Base-by-base conservation (phyloP, 2,329 filamentous ascomycete genomes). In the Aspergillus felis region DNA sequence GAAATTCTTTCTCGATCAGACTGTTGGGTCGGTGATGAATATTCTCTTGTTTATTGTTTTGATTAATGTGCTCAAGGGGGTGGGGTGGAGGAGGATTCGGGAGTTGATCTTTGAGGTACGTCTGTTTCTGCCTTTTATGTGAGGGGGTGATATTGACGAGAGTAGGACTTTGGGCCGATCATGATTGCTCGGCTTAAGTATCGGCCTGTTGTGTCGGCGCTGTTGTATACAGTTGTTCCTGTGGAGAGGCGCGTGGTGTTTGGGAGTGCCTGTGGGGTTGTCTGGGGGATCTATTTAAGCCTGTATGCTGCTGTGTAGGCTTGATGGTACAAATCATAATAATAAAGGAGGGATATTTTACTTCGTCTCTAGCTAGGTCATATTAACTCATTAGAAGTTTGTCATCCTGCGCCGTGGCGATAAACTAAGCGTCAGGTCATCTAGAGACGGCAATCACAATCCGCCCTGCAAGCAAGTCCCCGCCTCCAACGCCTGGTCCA, bases 201-300 rank as follows among this genome's bases (percentile, higher is more conserved):
- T 57, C 91, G 90, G 84, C 90, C 90, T 1, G 65, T 82, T 3
- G 85, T 92, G 24, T 88, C 86, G 61, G 69, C 89, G 20, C 68
- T 90, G 60, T 89, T 89, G 78, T 92, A 89, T 68, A 81, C 86
- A 1, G 76, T 91, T 58, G 82, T 89, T 62, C 89, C 87, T n/a
- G 84, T 91, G 3, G 83, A 91, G 66, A 81, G 82, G 53, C 80
- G 90, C 41, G 87, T 89, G 52, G 75, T 92, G 35, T 82, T 92
- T 60, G 88, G 86, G n/a, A 85, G 86, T 63, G 71, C 88, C 52
- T 88, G 88, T 20, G 89, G 90, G 4, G 80, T 93, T 25, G 81
- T 79, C 14, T 93, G 90, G 90, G 87, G 87, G 0, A 79, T 92
- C 46, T 92, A 90, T 71, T 78, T 92, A 74, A 91, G 88, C 68